A percentile compares a stretch with the other conserved stretches of the same genome.
Conservation (phyloP, 2,329 filamentous ascomycete genomes). For the Xylariaceae sp. region DNA sequence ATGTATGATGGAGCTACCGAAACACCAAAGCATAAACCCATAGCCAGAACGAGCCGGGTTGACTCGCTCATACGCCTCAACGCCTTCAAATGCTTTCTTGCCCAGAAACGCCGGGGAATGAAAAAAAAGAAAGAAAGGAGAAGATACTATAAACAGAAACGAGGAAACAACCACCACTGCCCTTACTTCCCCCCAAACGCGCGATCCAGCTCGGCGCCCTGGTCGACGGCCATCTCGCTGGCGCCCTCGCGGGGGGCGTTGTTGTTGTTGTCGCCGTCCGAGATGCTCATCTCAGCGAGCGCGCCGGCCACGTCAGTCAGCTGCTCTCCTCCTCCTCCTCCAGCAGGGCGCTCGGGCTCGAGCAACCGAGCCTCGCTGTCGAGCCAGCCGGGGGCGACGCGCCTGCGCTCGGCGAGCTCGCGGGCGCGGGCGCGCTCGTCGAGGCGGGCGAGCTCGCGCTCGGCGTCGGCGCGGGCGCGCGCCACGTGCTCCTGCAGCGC, state of each 20-base stretch:
- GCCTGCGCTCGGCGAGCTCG: slow-evolving; percentile 71
- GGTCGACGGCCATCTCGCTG: slow-evolving; percentile 36
- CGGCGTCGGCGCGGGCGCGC: slow-evolving; percentile 60
- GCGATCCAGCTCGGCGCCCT: slow-evolving; percentile 50
- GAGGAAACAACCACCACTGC: too few relatives aligned
- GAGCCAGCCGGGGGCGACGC: slow-evolving; percentile 73
- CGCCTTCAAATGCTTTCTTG: too few relatives aligned
- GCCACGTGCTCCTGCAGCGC: slow-evolving; percentile 70
- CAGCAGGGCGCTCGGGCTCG: slow-evolving; percentile 51
- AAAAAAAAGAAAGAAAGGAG: too few relatives aligned
- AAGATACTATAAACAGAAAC: too few relatives aligned
- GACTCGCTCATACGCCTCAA: too few relatives aligned
- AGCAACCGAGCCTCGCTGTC: slow-evolving; percentile 65
- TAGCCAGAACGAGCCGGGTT: too few relatives aligned
- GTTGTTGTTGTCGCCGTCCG: too few relatives aligned
- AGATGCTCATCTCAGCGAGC: slow-evolving; percentile 23
- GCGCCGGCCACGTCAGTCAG: slow-evolving; percentile 13
- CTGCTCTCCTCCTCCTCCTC: slow-evolving; percentile 3
- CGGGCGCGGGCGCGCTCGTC: slow-evolving; percentile 57
- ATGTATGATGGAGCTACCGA: too few relatives aligned
- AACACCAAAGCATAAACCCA: too few relatives aligned
- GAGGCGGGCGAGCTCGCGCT: slow-evolving; percentile 59
- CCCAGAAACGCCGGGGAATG: too few relatives aligned
- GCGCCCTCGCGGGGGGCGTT: slow-evolving; percentile 17
- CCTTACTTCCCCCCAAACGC: slow-evolving; percentile 40